Conservation (phyloP, 192 early-diverging fungal species). For the Paraglomus occultum region DNA sequence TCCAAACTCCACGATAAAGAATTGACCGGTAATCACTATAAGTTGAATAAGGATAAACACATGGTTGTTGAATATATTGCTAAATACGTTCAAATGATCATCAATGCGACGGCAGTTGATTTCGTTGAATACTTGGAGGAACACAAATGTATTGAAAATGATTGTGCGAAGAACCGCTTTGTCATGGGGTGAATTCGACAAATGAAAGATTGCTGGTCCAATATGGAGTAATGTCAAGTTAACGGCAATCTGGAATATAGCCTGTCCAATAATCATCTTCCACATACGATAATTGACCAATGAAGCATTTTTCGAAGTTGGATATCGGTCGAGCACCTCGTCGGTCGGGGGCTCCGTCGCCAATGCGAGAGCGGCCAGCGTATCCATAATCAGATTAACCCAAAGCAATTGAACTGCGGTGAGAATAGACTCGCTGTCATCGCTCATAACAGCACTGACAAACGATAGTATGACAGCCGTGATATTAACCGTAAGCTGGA, state of each 20-base stretch:
- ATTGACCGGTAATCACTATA: slow-evolving; percentile 71
- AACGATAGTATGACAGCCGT: slow-evolving; percentile 74
- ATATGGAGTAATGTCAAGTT: slow-evolving; percentile 60
- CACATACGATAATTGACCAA: slow-evolving; percentile 89
- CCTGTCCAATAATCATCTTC: slow-evolving; percentile 90
- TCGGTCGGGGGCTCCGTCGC: slow-evolving; percentile 88
- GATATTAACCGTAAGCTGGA: slow-evolving; percentile 84
- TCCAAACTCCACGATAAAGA: slow-evolving; percentile 83
- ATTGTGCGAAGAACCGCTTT: slow-evolving; percentile 64
- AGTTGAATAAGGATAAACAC: slow-evolving; percentile 79
- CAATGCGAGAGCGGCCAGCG: slow-evolving; percentile 87
- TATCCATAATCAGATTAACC: slow-evolving; percentile 96
- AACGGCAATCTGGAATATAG: slow-evolving; percentile 82
- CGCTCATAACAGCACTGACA: slow-evolving; percentile 61
- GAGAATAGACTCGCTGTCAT: slow-evolving; percentile 69
- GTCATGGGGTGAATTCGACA: slow-evolving; percentile 39
- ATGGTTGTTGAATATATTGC: slow-evolving; percentile 75
- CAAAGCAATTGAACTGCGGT: slow-evolving; percentile 91
- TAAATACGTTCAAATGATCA: slow-evolving; percentile 83
- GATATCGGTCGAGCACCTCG: slow-evolving; percentile 77
- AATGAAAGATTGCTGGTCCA: slow-evolving; percentile 63
- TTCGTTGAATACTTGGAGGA: slow-evolving; percentile 94
- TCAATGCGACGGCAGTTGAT: slow-evolving; percentile 88
- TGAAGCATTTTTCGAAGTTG: slow-evolving; percentile 68
- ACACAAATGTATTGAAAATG: slow-evolving; percentile 94